Base-by-base conservation (phyloP, 1,284 basidiomycete species). In the Erythrobasidium hasegawianum region DNA sequence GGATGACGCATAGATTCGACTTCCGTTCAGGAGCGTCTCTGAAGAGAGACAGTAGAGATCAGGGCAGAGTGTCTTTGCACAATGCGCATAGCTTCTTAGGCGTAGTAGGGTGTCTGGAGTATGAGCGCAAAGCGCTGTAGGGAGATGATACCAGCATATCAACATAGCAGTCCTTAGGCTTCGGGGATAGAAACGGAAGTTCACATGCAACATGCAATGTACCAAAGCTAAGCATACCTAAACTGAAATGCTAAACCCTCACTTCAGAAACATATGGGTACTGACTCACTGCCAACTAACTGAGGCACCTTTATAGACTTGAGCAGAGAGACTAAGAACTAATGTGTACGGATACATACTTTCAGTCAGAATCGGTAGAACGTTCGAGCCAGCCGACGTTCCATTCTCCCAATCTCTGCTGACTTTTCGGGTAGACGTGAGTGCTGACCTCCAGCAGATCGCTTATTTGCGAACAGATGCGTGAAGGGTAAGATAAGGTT, bases 331-430 rank as follows among this genome's bases (percentile, higher is more conserved):
- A n/a, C n/a, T n/a, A n/a, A n/a, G n/a, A n/a, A n/a, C n/a, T n/a
- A n/a, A n/a, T n/a, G n/a, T 33, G 33, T 11, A 11, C 4, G 33
- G 11, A 33, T 33, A 4, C 11, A 33, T 33, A 33, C n/a, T 33
- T 5, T 33, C 33, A 33, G 4, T 33, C 33, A 33, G 11, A 33
- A 11, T 33, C 33, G 4, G 33, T 33, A 5, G 33, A 33, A 24
- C 43, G 43, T 14, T 64, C 61, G 43, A 90, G 78, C 87, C 87
- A 90, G 10, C 88, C 88, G 58, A 90, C 86, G 68, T 88, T 83
- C 69, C 90, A 77, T 10, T 85, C 87, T 20, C 86, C 88, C 85
- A 90, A 87, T 49, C 80, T 82, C 39, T 86, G 83, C 81, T 88
- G 81, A 67, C 81, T 81, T 73, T 85, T 83, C 0, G 88, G 88